Conservation (phyloP, 345 rosid species). For the Salix brachista region DNA sequence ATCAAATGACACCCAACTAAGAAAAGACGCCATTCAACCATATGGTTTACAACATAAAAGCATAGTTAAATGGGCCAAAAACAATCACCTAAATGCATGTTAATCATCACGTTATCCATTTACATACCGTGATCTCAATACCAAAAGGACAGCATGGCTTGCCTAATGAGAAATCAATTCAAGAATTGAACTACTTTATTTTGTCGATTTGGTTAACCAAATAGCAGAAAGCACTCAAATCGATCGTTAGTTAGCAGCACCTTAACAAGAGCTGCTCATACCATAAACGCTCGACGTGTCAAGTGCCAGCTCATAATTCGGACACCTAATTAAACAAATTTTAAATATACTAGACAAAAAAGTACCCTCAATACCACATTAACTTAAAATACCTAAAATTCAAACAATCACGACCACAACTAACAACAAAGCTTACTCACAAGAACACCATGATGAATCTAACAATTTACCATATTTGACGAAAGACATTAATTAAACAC, state of each 20-base stretch:
- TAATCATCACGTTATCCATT: too few species aligned
- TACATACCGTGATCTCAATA: too few species aligned
- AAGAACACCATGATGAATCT: not conserved
- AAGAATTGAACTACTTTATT: too few species aligned
- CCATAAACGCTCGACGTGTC: not conserved
- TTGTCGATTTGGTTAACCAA: too few species aligned
- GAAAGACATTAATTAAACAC: not conserved
- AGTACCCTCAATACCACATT: not conserved
- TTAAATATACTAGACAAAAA: not conserved
- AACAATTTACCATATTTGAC: conserved; percentile 3
- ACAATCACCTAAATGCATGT: too few species aligned
- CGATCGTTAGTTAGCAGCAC: too few species aligned
- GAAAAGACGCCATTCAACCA: not conserved
- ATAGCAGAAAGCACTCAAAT: too few species aligned
- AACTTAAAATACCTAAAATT: not conserved
- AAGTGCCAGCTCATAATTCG: not conserved
- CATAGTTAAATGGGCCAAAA: too few species aligned
- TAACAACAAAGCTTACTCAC: not conserved
- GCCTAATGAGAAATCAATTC: too few species aligned
- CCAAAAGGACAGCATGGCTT: too few species aligned
- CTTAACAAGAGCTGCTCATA: not conserved
- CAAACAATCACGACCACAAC: not conserved
- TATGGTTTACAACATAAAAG: not conserved
- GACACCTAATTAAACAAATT: not conserved
- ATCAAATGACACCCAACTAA: not conserved